phyloP scores from a whole-genome alignment of 1,284 basidiomycete species.

The Ustilago nuda region DNA sequence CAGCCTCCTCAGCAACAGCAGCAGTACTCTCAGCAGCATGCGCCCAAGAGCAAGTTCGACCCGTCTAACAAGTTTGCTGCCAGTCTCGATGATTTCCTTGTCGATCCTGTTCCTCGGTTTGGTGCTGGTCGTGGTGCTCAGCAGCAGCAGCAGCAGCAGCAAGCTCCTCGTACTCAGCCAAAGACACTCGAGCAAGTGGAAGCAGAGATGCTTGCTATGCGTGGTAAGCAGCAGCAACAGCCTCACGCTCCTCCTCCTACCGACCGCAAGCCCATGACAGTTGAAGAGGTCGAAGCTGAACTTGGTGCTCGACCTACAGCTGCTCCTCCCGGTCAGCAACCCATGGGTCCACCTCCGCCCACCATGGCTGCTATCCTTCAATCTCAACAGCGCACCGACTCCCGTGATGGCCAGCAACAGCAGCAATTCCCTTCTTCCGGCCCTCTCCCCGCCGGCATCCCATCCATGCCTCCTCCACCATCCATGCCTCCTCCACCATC shows the following conservation, averaged over 20 bases:
- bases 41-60: conserved; percentile 45
- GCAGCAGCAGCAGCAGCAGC: conserved; percentile 37
- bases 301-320: conserved; percentile 67
- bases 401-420: neutral
- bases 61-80: conserved; percentile 58
- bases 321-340: conserved; percentile 13
- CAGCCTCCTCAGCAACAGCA: conserved; percentile 15
- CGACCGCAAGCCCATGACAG: conserved; percentile 75
- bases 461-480: conserved; percentile 18
- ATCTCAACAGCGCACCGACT: conserved; percentile 34
- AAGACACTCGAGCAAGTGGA: conserved; percentile 70
- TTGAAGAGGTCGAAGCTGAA: conserved; percentile 94
- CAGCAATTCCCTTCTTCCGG: conserved; percentile 7
- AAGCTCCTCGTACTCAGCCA: conserved; percentile 48
- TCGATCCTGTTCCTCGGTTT: conserved; percentile 49
- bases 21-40: conserved; percentile 21
- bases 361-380: conserved; percentile 33
- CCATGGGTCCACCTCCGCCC: conserved; percentile 2
- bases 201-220: conserved; percentile 68
- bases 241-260: conserved; percentile 23
- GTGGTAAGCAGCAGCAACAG: conserved; percentile 24
- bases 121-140: conserved; percentile 34
- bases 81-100: conserved; percentile 68
- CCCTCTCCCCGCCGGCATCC: conserved; percentile 14
- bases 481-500: conserved; percentile 29